Base-by-base conservation (phyloP, 2,329 filamentous ascomycete species). In the Penicillium sp. region DNA sequence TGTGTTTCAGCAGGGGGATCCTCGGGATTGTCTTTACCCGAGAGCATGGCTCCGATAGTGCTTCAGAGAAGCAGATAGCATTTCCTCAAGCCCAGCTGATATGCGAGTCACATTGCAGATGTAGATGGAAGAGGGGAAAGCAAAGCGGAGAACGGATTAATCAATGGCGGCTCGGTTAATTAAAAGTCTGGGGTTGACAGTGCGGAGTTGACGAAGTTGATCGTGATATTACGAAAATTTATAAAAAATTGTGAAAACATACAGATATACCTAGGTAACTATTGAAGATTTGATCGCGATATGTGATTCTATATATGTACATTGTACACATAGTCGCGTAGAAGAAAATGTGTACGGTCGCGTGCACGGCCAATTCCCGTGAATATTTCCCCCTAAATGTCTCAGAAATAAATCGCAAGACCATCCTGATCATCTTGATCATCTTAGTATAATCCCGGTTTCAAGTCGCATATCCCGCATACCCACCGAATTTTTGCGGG, bases 21-120 rank as follows among this genome's bases (percentile, higher is more conserved):
- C 58, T 60, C 62, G 38, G 60, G 58, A 51, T 67, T 59, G 55
- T 66, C 62, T 50, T 60, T 64, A 54, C 66, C 66, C 56, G 67
- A 59, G 29, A 29, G 29, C 70, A 72, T 72, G 55, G 57, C 60
- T 67, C 66, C 64, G 60, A 56, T 56, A 58, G 91, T 96, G 79
- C 85, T 87, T 61, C 79, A 90, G 46, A 81, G 39, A 20, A 43
- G 32, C 16, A 18, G n/a, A 37, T 24, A 35, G 34, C 31, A 52
- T 42, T 49, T 52, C 29, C 24, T 31, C 34, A 55, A 20, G 24
- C 34, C 18, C 32, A n/a, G 18, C 38, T 44, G 16, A 18, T 16
- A 46, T 50, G 31, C 35, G 38, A 49, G 35, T 37, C 37, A 39
- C 26, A 40, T 50, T 49, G 53, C 48, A 46, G 44, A 39, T 26